A percentile compares a stretch with the other conserved stretches of the same genome.
These are phyloP conservation scores for Scopulariopsis brevicaulis DNA, from an alignment of 2,329 filamentous ascomycete species.

Conservation along the genomic window DNA sequence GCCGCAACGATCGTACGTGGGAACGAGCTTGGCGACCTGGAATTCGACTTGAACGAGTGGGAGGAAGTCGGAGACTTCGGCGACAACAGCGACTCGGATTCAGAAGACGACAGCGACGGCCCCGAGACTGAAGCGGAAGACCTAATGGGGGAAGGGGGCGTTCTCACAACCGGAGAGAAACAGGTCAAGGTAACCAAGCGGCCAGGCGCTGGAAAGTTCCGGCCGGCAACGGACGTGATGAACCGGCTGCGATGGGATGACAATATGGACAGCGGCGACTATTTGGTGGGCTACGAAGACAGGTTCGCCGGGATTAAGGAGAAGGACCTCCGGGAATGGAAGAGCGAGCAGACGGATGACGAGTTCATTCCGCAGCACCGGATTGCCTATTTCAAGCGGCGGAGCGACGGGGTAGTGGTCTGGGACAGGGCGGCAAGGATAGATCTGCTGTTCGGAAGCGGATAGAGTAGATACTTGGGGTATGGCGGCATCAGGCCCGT, in stretches of 20 bases:
- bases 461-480: constrained; percentile 13
- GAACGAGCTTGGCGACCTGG: constrained; percentile 27
- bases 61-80: constrained; percentile 31
- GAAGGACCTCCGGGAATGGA: constrained; percentile 43
- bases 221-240: constrained; percentile 45
- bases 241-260: constrained; percentile 49
- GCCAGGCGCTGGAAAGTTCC: constrained; percentile 28
- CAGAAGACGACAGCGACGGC: constrained; percentile 20
- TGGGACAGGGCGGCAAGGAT: constrained; percentile 44
- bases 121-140: constrained; percentile 13
- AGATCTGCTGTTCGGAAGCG: constrained; percentile 46
- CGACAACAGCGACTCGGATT: constrained; percentile 29
- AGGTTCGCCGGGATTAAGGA: constrained; percentile 44
- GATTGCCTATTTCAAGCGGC: constrained; percentile 48
- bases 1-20: constrained; percentile 24
- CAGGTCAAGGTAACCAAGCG: constrained; percentile 3
- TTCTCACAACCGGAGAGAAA: not conserved
- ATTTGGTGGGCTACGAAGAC: constrained; percentile 50
- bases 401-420: constrained; percentile 35
- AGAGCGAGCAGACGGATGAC: constrained; percentile 49
- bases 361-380: constrained; percentile 57
- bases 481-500: not conserved
- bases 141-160: not conserved
- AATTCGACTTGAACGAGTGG: constrained; percentile 36
- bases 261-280: constrained; percentile 37